Conservation (phyloP, 441 rosid genomes). For the Bocquillonia castaneifolia region DNA sequence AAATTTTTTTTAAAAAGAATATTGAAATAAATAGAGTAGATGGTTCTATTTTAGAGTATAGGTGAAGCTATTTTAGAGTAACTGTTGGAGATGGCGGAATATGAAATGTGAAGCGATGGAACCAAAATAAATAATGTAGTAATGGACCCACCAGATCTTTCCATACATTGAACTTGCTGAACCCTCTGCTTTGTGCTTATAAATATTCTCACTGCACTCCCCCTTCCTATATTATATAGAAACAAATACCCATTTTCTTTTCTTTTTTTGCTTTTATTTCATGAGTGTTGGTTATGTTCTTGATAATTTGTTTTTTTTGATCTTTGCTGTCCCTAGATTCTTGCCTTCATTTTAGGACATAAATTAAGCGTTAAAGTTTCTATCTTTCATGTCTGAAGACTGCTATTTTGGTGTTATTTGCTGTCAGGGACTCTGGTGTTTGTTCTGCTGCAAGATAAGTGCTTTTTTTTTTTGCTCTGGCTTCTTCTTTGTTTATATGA, state of each 20-base stretch:
- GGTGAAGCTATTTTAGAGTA: no score
- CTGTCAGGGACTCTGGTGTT: constrained; percentile 8
- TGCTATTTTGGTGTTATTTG: not conserved
- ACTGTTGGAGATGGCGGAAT: no score
- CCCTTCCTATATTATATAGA: no score
- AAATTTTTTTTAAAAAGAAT: no score
- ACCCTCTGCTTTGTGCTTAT: not conserved
- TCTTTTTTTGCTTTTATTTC: not conserved
- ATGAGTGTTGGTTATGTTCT: not conserved
- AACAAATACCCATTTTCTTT: not conserved
- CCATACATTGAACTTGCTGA: constrained; percentile 36
- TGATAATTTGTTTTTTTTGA: not conserved
- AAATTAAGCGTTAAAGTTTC: not conserved
- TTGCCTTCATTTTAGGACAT: constrained; percentile 26
- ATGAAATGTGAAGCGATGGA: not conserved
- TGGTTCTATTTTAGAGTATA: no score
- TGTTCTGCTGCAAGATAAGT: constrained; percentile 31
- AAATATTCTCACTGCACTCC: not conserved
- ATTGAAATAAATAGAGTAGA: no score
- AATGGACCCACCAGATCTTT: constrained; percentile 28
- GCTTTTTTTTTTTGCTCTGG: no score
- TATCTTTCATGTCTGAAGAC: not conserved
- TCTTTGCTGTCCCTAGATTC: constrained; percentile 21
- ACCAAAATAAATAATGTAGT: constrained; percentile 9
- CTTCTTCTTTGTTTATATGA: not conserved